Conservation (phyloP, 768 basidiomycete genomes). For the Tylopilus subfusipes region DNA sequence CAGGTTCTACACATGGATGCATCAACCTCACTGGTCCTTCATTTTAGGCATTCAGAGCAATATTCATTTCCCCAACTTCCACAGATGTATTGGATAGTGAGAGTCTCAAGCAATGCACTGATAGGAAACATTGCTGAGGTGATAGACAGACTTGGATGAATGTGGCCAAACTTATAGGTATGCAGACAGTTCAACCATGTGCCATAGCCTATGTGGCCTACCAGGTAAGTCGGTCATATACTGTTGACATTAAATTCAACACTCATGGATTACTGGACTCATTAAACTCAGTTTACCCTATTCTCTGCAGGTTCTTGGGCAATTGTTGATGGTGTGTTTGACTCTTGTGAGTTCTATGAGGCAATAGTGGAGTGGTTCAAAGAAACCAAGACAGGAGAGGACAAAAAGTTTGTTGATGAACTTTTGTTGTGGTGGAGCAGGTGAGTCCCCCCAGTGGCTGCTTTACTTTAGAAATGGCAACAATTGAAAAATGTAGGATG, state of each 20-base stretch:
- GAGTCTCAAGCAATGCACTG: no score
- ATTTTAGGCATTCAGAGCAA: not conserved
- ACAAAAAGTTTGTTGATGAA: no score
- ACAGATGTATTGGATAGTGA: not conserved
- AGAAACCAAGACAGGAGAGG: no score
- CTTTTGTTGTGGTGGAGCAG: no score
- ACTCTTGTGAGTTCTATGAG: not conserved
- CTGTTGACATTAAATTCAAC: no score
- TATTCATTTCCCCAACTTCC: not conserved
- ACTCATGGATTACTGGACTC: no score
- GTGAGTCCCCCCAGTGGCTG: no score
- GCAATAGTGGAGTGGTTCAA: not conserved
- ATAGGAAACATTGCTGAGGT: not conserved
- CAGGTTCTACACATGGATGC: not conserved
- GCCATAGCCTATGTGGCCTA: constrained; percentile 8
- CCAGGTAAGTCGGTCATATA: not conserved
- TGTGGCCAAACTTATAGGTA: not conserved
- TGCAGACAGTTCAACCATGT: not conserved
- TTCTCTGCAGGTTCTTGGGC: not conserved
- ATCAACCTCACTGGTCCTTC: no score
- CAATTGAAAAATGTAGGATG: no score
- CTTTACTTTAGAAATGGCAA: no score
- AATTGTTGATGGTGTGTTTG: not conserved
- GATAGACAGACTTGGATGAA: not conserved
- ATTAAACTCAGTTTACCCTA: not conserved